Percentiles rank a stretch among this genome's conserved stretches.
Conservation (phyloP, 177 flowering plant genomes). For the Vitis hybrid region DNA sequence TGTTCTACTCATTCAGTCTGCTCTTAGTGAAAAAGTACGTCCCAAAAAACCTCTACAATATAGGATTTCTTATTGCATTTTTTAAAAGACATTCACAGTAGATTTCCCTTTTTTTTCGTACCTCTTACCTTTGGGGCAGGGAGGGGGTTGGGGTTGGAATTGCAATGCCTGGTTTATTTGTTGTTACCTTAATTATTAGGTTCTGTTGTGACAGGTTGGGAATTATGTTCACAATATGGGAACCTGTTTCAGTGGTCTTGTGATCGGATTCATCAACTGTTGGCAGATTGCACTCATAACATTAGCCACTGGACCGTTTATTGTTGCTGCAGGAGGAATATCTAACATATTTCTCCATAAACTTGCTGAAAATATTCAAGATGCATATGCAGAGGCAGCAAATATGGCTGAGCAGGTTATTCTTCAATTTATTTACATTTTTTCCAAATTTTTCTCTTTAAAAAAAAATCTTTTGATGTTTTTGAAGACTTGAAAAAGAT, state of each 20-base stretch:
- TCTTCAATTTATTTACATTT: no score
- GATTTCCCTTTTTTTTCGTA: no score
- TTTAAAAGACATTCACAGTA: no score
- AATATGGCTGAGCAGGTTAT: conserved; percentile 97
- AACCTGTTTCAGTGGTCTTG: conserved; percentile 89
- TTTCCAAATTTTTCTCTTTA: background rate
- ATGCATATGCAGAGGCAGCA: conserved; percentile 99
- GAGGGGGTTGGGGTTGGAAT: no score
- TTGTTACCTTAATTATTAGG: conserved; percentile 1
- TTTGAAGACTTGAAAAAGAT: no score
- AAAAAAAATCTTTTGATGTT: no score
- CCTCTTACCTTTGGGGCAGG: no score
- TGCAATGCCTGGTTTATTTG: no score
- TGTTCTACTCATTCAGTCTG: conserved; percentile 95
- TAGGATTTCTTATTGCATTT: background rate
- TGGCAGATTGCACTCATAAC: conserved; percentile 97
- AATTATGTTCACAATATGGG: conserved; percentile 99
- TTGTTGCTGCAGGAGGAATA: conserved; percentile 98
- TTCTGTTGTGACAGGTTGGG: conserved; percentile 72
- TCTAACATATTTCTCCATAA: conserved; percentile 95
- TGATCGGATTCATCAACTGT: conserved; percentile 89
- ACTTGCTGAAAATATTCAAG: conserved; percentile 98
- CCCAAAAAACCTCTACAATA: background rate
- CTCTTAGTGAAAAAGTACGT: conserved; percentile 94
- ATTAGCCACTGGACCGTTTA: conserved; percentile 90